Evolutionary conservation across 23 red algal species (phyloP).

Genomic region (Gracilaria vermiculophylla): DNA sequence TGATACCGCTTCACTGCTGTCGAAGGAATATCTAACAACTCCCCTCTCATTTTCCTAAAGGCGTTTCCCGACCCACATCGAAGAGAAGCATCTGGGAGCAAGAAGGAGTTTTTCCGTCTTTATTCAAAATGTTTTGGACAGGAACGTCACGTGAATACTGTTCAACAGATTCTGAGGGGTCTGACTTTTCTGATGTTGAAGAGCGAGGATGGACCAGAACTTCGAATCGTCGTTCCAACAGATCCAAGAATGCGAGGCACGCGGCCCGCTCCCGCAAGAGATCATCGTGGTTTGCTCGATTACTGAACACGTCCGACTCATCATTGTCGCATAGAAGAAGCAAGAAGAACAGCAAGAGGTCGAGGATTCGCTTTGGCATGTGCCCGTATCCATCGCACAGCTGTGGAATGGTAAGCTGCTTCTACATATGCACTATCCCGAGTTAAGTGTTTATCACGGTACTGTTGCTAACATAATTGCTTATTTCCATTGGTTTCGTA

Average conservation of each 20-base stretch:
- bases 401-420: constrained; percentile 27
- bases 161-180: constrained; percentile 1
- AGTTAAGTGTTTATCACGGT: background rate
- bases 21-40: too few relatives aligned
- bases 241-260: background rate
- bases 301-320: background rate
- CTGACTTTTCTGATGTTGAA: constrained; percentile 18
- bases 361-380: background rate
- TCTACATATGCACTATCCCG: background rate
- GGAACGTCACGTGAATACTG: background rate
- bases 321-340: background rate
- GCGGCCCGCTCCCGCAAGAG: background rate
- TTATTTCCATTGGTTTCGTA: background rate
- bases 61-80: background rate
- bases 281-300: background rate
- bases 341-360: constrained; percentile 32
- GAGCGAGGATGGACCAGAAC: background rate
- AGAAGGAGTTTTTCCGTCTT: background rate
- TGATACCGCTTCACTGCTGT: too few relatives aligned
- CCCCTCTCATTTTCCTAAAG: background rate
- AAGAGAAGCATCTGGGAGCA: background rate
- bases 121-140: constrained; percentile 21
- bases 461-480: background rate
- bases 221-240: background rate
- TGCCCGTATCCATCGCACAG: constrained; percentile 14